phyloP scores from a whole-genome alignment of 208 protist species.

The Wallacemonas rigidus region DNA sequence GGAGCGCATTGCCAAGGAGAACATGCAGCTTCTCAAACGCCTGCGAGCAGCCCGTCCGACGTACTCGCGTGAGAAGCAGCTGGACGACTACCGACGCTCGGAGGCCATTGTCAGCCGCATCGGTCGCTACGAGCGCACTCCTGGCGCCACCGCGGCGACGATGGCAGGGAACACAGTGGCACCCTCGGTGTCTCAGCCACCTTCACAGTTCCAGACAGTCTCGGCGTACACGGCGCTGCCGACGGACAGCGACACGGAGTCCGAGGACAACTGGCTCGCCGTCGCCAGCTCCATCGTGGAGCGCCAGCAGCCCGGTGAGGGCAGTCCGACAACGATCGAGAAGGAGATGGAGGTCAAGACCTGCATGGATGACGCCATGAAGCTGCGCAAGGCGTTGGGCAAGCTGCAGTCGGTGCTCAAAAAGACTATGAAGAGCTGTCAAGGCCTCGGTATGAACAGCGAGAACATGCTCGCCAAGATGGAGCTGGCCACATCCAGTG shows the following conservation, averaged over 20 bases:
- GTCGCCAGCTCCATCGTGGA: not conserved
- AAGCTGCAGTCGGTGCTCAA: not conserved
- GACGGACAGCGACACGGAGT: conserved; percentile 12
- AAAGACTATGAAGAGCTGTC: conserved; percentile 7
- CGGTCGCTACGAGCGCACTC: conserved; percentile 34
- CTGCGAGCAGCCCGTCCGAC: conserved; percentile 43
- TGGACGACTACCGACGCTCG: conserved; percentile 41
- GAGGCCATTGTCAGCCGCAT: conserved; percentile 47
- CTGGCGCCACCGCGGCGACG: not conserved
- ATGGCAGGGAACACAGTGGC: not conserved
- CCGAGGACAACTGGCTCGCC: conserved; percentile 4
- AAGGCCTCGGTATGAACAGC: conserved; percentile 1
- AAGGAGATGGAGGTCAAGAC: conserved; percentile 3
- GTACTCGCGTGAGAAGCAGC: conserved; percentile 54
- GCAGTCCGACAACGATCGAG: not conserved
- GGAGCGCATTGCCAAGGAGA: conserved; percentile 46
- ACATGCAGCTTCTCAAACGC: conserved; percentile 49
- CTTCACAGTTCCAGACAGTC: not conserved
- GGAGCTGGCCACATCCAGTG: not conserved
- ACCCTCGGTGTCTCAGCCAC: not conserved
- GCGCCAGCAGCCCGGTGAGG: not conserved
- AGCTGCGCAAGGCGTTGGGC: conserved; percentile 7
- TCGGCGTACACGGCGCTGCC: conserved; percentile 5
- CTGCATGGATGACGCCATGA: conserved; percentile 8
- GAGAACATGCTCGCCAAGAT: not conserved